phyloP scores from a whole-genome alignment of 768 basidiomycete species.

The Lactarius indigo region DNA sequence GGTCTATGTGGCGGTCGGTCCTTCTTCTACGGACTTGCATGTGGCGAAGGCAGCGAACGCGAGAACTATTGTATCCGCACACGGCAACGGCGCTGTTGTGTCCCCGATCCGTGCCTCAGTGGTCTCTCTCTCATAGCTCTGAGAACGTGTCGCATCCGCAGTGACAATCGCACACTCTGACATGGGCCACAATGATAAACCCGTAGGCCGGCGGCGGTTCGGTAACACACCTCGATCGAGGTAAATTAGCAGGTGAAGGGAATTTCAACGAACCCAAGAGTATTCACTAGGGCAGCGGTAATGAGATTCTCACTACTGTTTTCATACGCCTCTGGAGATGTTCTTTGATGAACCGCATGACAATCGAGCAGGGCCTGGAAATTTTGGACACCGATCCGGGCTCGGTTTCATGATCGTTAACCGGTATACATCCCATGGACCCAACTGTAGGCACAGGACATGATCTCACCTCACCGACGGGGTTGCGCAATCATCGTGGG shows the following conservation, averaged over 20 bases:
- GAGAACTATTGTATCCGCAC: not conserved
- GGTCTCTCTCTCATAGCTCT: not conserved
- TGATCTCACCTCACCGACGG: not conserved
- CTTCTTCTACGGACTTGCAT: slow-evolving; percentile 9
- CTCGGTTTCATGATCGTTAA: not conserved
- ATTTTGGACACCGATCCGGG: not conserved
- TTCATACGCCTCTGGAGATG: not conserved
- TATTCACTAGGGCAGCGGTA: not conserved
- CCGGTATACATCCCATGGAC: not conserved
- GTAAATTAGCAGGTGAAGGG: not conserved
- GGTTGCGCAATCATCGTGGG: not conserved
- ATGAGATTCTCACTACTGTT: not conserved
- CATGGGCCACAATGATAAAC: not conserved
- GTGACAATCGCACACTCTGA: not conserved
- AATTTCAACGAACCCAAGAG: not conserved
- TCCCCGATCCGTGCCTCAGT: not conserved
- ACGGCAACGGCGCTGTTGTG: not conserved
- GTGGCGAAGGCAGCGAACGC: slow-evolving; percentile 3
- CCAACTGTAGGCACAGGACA: not conserved
- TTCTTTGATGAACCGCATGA: not conserved
- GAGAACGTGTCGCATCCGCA: not conserved
- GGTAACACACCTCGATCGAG: not conserved
- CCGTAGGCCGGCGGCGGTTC: not conserved
- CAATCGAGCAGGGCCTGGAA: not conserved
- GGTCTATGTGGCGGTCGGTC: not conserved